Conservation (phyloP, 225 moss, liverwort and hornwort genomes). For the Antitrichia curtipendula region DNA sequence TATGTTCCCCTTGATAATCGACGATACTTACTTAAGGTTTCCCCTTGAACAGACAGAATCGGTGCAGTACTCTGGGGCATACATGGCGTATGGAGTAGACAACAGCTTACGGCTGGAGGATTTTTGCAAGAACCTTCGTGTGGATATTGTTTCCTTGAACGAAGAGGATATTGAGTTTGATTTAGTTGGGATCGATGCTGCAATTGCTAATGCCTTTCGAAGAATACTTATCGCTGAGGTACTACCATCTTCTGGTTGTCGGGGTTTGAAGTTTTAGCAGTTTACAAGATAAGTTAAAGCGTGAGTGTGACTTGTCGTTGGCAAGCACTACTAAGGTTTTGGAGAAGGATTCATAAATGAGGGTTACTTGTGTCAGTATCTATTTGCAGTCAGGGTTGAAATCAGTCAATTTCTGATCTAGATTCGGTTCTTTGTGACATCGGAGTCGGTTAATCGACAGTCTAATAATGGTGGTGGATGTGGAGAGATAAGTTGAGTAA, state of each 20-base stretch:
- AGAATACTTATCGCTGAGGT: constrained; percentile 93
- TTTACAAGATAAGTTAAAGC: neutral
- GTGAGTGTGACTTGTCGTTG: neutral
- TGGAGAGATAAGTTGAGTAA: neutral
- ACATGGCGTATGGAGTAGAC: constrained; percentile 77
- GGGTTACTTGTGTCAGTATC: neutral
- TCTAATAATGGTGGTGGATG: neutral
- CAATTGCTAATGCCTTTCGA: constrained; percentile 89
- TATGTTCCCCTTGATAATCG: neutral
- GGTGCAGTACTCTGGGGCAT: constrained; percentile 97
- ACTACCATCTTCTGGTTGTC: neutral
- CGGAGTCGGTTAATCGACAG: neutral
- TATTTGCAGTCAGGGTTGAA: neutral
- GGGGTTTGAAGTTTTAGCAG: neutral
- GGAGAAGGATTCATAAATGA: neutral
- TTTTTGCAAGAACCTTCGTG: constrained; percentile 66
- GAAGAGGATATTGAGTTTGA: constrained; percentile 96
- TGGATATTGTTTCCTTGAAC: constrained; percentile 57
- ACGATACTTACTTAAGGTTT: neutral
- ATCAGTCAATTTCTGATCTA: neutral
- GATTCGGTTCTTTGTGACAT: neutral
- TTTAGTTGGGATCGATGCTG: constrained; percentile 88
- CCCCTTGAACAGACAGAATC: constrained; percentile 73
- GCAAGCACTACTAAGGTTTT: neutral
- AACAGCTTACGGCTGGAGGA: constrained; percentile 73